Evolutionary conservation across 441 rosid species (phyloP), one percentile per base, ranked within the genome.

Genomic region (Hura crepitans): DNA sequence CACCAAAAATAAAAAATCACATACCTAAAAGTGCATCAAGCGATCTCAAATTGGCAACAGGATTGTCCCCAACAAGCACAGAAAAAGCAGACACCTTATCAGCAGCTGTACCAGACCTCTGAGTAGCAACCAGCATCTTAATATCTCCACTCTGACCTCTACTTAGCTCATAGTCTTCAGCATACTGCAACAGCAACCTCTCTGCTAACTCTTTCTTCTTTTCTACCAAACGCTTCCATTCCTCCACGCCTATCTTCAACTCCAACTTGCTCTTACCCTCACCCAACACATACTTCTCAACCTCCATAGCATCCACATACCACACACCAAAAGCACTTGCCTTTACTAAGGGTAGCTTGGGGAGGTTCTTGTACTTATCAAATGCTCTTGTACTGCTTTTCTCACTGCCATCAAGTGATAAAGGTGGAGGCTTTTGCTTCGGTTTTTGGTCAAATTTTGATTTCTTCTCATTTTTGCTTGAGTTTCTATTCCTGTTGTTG

Each of bases 61-160:
- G 89, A 66, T 95, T 95, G 82, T 92, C 97, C 35, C 91, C 99
- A 43, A 92, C 83, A 82, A 90, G 82, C 33, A 90, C 87, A 31
- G 96, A 86, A 80, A 90, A 95, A 0, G 97, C 94, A 11, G 97
- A 86, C 55, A 95, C 94, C 74, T 89, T 92, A 83, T 94, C 97
- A 58, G 96, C 81, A 2, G 87, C 94, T 22, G 99, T 94, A 65
- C 99, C 97, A 8, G 97, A 86, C 84, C 92, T 85, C 75, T 90
- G 97, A 2, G 96, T 89, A 22, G 94, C 85, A 9, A 78, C 71
- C 8, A 92, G 77, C 97, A 89, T 90, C 82, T 92, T 94, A 81
- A 92, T 87, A 65, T 92, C 97, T 57, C 94, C 94, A 49, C 75
- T 81, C 71, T 85, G 85, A 69, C 97, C 97, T 77, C 89, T 82